Percentiles rank a stretch among this genome's conserved stretches.
Conservation (phyloP, 495 filamentous ascomycete species). For the Tetracladium marchalianum region DNA sequence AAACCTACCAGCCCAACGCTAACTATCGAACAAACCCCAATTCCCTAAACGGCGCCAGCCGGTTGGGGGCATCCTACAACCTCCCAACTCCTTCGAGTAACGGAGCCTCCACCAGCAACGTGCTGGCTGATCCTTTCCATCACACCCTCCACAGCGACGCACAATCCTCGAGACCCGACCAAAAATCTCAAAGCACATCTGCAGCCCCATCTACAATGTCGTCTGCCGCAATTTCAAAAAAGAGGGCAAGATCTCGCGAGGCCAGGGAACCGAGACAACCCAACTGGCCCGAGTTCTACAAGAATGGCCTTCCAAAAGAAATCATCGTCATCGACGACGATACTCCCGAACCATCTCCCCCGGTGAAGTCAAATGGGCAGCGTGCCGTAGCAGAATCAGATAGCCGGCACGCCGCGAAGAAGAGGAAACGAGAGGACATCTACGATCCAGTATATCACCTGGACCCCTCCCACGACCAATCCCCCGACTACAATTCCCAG, state of each 20-base stretch:
- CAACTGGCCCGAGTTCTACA: constrained; percentile 87
- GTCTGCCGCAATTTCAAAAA: constrained; percentile 27
- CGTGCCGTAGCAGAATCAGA: constrained; percentile 7
- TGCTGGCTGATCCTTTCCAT: constrained; percentile 13
- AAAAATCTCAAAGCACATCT: constrained; percentile 26
- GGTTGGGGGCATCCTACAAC: constrained; percentile 19
- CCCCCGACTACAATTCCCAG: constrained; percentile 56
- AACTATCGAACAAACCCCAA: constrained; percentile 14
- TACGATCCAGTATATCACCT: constrained; percentile 58
- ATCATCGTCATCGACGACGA: constrained; percentile 92
- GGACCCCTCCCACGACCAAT: constrained; percentile 57
- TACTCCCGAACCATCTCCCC: constrained; percentile 10
- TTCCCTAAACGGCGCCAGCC: constrained; percentile 18
- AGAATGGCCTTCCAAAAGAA: constrained; percentile 85
- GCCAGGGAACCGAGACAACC: constrained; percentile 32
- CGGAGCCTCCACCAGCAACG: constrained; percentile 11
- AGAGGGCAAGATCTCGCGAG: constrained; percentile 43
- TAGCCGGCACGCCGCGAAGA: constrained; percentile 33
- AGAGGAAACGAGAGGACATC: constrained; percentile 34
- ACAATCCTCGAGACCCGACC: constrained; percentile 10
- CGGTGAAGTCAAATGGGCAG: constrained; percentile 12
- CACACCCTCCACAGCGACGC: constrained; percentile 11
- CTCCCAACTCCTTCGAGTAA: constrained; percentile 18
- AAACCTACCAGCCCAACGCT: constrained; percentile 42
- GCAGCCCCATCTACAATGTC: constrained; percentile 17